Base-by-base conservation (phyloP, 768 basidiomycete genomes). In the Boletus vermiculosoides region DNA sequence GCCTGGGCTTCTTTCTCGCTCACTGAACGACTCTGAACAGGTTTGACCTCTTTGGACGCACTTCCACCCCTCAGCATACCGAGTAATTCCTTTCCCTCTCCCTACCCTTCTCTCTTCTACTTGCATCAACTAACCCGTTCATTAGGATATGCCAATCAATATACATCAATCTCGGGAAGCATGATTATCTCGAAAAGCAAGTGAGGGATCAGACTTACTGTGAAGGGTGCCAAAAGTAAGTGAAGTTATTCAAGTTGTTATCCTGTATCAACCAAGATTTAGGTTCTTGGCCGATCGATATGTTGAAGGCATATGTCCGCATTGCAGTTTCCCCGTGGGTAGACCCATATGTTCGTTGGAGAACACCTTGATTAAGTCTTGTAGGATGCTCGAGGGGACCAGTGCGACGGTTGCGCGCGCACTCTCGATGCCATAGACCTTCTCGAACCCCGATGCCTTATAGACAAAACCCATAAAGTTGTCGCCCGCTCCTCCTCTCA, bases 251-350 rank as follows among this genome's bases (percentile, higher is more conserved):
- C 48, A 10, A 31, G 2, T 30, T 28, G 42, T 25, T 20, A 48
- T 66, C 45, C 20, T 46, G 47, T 33, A 57, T 57, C 55, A 46
- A 60, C 59, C 36, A 34, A 18, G 5, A 54, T 50, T 7, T 57
- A 92, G 92, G 64, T 99, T 97, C 76, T 75, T 99, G 36, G 97
- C 97, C 20, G 97, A 99, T 74, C 88, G 97, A 53, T 98, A 90
- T 73, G 95, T 98, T 0, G 96, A 98, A 73, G 97, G 97, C n/a
- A 92, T 84, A 34, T 99, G 97, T 69, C 97, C 97, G 1, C 82
- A 97, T 73, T 98, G 97, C 68, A 83, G 81, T 47, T 94, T 86
- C 61, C 88, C 94, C 57, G 90, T 90, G 57, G 62, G 81, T 52
- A 44, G 33, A 45, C 4, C 13, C 25, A 23, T 44, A 7, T 66